Evolutionary conservation across 2,329 filamentous ascomycete genomes (phyloP).

Genomic region (Exophiala dermatitidis): DNA sequence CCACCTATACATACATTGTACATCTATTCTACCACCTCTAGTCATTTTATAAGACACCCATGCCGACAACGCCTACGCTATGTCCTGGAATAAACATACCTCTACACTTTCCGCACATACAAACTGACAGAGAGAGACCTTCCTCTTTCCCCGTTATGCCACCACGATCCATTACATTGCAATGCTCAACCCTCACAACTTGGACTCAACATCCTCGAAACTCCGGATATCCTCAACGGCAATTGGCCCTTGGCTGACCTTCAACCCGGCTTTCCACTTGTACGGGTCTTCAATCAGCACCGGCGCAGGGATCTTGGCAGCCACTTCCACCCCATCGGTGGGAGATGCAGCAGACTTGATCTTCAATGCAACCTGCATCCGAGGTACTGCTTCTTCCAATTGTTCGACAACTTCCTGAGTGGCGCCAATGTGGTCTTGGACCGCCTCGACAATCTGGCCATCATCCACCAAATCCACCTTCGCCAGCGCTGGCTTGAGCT

Average conservation of each 20-base stretch:
- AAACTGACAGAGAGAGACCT: not conserved
- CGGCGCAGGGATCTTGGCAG: constrained; percentile 43
- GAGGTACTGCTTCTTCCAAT: constrained; percentile 43
- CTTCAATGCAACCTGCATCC: constrained; percentile 40
- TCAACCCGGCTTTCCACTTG: constrained; percentile 68
- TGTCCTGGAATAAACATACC: not conserved
- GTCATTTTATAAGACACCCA: not conserved
- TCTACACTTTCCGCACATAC: not conserved
- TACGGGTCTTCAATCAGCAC: constrained; percentile 67
- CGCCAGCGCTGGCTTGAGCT: constrained; percentile 35
- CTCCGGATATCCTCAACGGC: constrained; percentile 69
- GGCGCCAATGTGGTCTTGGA: constrained; percentile 47
- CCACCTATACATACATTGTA: not conserved
- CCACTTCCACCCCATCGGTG: constrained; percentile 30
- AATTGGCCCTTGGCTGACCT: constrained; percentile 63
- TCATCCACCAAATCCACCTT: constrained; percentile 44
- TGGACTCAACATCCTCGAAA: constrained; percentile 78
- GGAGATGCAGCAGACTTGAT: constrained; percentile 33
- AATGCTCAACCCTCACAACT: constrained; percentile 67
- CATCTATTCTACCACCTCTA: constrained; percentile 1
- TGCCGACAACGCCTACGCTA: constrained; percentile 17
- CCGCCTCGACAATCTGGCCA: constrained; percentile 41
- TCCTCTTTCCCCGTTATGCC: not conserved
- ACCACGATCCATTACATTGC: not conserved
- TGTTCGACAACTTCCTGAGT: constrained; percentile 44